phyloP scores from a whole-genome alignment of 495 filamentous ascomycete species.

The Neurospora sp. region DNA sequence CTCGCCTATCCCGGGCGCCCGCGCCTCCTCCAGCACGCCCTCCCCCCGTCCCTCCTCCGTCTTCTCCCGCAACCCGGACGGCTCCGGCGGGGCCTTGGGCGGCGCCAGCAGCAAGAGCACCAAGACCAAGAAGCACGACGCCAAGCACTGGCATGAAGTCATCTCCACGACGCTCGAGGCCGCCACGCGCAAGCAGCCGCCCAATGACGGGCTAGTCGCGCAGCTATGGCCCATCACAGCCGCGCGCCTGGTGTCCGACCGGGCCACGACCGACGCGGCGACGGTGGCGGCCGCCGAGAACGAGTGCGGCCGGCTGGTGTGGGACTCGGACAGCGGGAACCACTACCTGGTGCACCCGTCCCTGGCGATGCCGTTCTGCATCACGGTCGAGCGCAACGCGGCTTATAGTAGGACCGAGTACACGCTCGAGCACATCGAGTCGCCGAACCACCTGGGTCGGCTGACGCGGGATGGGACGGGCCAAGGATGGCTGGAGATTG shows the following conservation, averaged over 20 bases:
- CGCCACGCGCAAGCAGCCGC: constrained; percentile 43
- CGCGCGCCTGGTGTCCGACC: constrained; percentile 45
- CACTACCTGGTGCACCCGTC: constrained; percentile 69
- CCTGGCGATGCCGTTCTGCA: constrained; percentile 46
- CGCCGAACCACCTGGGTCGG: constrained; percentile 39
- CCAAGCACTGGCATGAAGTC: constrained; percentile 42
- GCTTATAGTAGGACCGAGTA: constrained; percentile 48
- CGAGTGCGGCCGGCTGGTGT: constrained; percentile 63
- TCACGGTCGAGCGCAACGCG: constrained; percentile 39
- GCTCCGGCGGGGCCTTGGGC: constrained; percentile 3
- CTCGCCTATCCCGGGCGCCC: constrained; percentile 21
- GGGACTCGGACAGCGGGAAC: constrained; percentile 49
- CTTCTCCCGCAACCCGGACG: neutral
- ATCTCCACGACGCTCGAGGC: constrained; percentile 53
- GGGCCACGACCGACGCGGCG: constrained; percentile 33
- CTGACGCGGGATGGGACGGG: constrained; percentile 44
- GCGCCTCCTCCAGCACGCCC: constrained; percentile 12
- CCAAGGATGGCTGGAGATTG: constrained; percentile 41
- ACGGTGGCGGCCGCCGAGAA: constrained; percentile 56
- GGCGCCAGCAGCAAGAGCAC: constrained; percentile 6
- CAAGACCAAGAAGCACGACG: constrained; percentile 16
- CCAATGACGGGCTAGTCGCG: constrained; percentile 60
- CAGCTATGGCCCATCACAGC: constrained; percentile 63
- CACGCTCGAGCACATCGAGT: constrained; percentile 52
- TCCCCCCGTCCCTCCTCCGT: constrained; percentile 1